Evolutionary conservation across 164 flowering plant species (phyloP).

Genomic region (Vitis vinifera): ASM3070453v1 NC_081816.1:4599001-4599500

Average conservation of each 20-base stretch:
- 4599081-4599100: too few relatives aligned
- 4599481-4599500: too few relatives aligned
- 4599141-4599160: constrained; percentile 86
- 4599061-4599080: too few relatives aligned
- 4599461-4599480: too few relatives aligned
- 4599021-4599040: too few relatives aligned
- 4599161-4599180: constrained; percentile 76
- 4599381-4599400: too few relatives aligned
- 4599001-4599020: too few relatives aligned
- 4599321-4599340: background rate
- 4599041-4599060: too few relatives aligned
- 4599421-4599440: too few relatives aligned
- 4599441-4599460: too few relatives aligned
- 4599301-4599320: constrained; percentile 4
- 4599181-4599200: constrained; percentile 72
- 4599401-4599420: too few relatives aligned
- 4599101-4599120: too few relatives aligned
- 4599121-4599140: constrained; percentile 13
- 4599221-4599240: constrained; percentile 62
- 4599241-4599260: constrained; percentile 63
- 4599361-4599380: background rate
- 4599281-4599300: constrained; percentile 70
- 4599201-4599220: constrained; percentile 63
- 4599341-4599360: background rate
- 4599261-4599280: constrained; percentile 96